Conservation (phyloP, 495 filamentous ascomycete genomes). For the Trichoderma orchidacearum region DNA sequence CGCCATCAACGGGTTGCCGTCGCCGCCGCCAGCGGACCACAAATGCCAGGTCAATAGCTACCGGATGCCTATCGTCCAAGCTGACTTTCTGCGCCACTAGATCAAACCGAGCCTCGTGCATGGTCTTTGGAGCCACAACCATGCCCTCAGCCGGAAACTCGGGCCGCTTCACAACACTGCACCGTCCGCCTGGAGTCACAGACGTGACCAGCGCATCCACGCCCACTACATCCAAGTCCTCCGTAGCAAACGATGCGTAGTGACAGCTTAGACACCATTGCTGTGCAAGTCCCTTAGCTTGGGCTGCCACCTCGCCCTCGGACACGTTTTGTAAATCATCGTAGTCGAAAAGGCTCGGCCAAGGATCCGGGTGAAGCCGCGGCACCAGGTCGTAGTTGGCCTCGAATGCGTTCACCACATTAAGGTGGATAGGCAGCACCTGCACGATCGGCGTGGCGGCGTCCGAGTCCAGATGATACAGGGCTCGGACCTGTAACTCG, state of each 20-base stretch:
- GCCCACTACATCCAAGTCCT: conserved; percentile 53
- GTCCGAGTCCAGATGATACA: conserved; percentile 71
- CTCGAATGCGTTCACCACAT: conserved; percentile 72
- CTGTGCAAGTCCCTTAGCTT: conserved; percentile 53
- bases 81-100: conserved; percentile 56
- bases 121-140: conserved; percentile 44
- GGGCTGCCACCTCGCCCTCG: conserved; percentile 5
- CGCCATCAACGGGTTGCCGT: conserved; percentile 9
- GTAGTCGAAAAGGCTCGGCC: conserved; percentile 71
- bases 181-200: conserved; percentile 35
- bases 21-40: conserved; percentile 61
- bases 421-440: conserved; percentile 47
- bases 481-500: conserved; percentile 54
- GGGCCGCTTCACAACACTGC: conserved; percentile 17
- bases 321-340: conserved; percentile 22
- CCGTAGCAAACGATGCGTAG: conserved; percentile 60
- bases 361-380: conserved; percentile 57
- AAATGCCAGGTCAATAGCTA: conserved; percentile 60
- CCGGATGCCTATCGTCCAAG: conserved; percentile 65
- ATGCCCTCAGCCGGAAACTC: conserved; percentile 12
- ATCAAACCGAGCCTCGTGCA: conserved; percentile 56
- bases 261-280: conserved; percentile 62
- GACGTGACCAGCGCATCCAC: conserved; percentile 42
- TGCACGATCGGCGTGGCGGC: conserved; percentile 73
- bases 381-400: conserved; percentile 76